phyloP scores from a whole-genome alignment of 495 filamentous ascomycete genomes.

The Podospora pseudocomata region DNA sequence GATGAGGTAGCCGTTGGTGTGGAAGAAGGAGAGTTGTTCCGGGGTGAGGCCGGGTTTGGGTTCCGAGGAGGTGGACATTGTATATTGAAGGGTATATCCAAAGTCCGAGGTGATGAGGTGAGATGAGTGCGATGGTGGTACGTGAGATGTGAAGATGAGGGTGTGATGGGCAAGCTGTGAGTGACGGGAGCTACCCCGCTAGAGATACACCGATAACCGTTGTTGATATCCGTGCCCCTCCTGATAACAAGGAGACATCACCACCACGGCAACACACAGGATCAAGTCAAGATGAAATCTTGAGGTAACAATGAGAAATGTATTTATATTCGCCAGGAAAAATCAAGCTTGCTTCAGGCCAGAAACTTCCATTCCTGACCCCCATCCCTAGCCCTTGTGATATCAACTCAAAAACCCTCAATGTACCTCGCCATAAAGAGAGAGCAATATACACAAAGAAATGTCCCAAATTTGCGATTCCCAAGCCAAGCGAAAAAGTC shows the following conservation, averaged over 20 bases:
- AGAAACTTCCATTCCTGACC: no score
- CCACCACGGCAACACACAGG: not conserved
- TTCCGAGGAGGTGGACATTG: slow-evolving; percentile 9
- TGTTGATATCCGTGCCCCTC: not conserved
- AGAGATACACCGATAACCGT: not conserved
- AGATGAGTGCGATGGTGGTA: not conserved
- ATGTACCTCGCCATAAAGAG: no score
- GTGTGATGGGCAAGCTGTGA: slow-evolving; percentile 4
- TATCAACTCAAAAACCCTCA: no score
- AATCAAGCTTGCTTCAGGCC: no score
- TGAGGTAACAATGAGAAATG: no score
- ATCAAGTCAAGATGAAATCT: no score
- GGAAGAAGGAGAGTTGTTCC: slow-evolving; percentile 67
- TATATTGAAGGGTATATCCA: not conserved
- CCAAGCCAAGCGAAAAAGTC: no score
- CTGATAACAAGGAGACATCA: not conserved
- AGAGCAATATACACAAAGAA: no score
- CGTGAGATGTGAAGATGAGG: not conserved
- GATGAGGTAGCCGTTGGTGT: slow-evolving; percentile 83
- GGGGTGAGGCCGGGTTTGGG: slow-evolving; percentile 56
- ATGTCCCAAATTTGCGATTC: no score
- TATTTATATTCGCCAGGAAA: no score
- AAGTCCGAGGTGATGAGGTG: not conserved
- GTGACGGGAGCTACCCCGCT: slow-evolving; percentile 14
- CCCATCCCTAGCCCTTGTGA: no score